phyloP scores from a whole-genome alignment of 2,329 filamentous ascomycete genomes.

The Penicillium sp. region DNA sequence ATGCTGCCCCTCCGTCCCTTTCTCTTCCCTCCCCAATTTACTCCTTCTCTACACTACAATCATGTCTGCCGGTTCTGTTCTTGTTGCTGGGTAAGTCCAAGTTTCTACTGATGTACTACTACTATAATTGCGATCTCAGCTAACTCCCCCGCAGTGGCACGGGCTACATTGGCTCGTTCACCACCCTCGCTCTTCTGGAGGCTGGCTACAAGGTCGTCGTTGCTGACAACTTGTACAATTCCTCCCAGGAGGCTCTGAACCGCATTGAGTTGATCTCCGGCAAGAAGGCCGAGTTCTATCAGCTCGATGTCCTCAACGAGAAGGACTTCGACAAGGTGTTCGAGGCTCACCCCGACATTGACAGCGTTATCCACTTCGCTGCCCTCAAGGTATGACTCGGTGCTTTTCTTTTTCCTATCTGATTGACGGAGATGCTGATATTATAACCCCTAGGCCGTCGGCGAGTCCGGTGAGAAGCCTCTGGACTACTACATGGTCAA shows the following conservation, averaged over 20 bases:
- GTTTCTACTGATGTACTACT: background rate
- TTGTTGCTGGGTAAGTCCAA: constrained; percentile 76
- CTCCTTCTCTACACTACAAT: constrained; percentile 15
- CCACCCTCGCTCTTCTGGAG: constrained; percentile 81
- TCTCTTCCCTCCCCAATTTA: constrained; percentile 1
- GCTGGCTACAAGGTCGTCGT: constrained; percentile 96
- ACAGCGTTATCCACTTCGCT: constrained; percentile 98
- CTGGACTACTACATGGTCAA: constrained; percentile 98
- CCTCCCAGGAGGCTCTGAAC: constrained; percentile 82
- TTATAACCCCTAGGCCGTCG: constrained; percentile 64
- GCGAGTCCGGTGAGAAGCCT: constrained; percentile 87
- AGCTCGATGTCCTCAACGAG: constrained; percentile 84
- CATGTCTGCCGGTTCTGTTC: constrained; percentile 81
- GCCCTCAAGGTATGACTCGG: constrained; percentile 78
- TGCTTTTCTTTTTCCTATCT: background rate
- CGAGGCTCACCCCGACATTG: constrained; percentile 80
- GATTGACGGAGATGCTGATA: background rate
- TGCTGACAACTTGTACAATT: constrained; percentile 96
- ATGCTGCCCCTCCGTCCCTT: constrained; percentile 4
- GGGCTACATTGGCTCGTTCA: constrained; percentile 99
- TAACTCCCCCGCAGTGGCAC: constrained; percentile 59
- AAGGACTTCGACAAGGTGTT: constrained; percentile 80
- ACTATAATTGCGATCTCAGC: constrained; percentile 22
- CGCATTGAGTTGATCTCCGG: constrained; percentile 92
- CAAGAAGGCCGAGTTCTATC: constrained; percentile 77